phyloP scores from a whole-genome alignment of 2,329 filamentous ascomycete species.

The Cyanodermella asteris region DNA sequence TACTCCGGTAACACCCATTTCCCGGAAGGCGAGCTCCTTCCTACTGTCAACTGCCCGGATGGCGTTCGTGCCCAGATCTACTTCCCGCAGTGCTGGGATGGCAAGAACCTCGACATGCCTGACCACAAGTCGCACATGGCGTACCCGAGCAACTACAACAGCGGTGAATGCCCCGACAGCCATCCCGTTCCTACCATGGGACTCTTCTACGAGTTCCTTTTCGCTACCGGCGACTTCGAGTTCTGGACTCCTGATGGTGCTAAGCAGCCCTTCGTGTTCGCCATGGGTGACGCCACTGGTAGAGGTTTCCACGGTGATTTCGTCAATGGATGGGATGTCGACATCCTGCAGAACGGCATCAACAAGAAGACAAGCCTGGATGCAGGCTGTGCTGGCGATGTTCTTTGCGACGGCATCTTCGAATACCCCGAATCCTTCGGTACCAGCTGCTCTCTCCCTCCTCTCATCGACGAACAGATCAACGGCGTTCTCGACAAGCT shows the following conservation, averaged over 20 bases:
- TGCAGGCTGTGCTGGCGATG: too few relatives aligned
- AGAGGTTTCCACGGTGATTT: slow-evolving; percentile 39
- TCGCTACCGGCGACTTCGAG: slow-evolving; percentile 13
- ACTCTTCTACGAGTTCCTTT: slow-evolving; percentile 8
- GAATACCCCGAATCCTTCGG: too few relatives aligned
- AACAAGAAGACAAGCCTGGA: too few relatives aligned
- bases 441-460: too few relatives aligned
- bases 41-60: neutral
- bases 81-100: slow-evolving; percentile 8
- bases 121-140: slow-evolving; percentile 7
- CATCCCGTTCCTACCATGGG: slow-evolving; percentile 16
- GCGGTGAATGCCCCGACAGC: slow-evolving; percentile 16
- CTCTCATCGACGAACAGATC: too few relatives aligned
- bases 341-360: too few relatives aligned
- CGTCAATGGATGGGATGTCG: slow-evolving; percentile 16
- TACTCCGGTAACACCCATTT: slow-evolving; percentile 20
- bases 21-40: slow-evolving; percentile 6
- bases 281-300: slow-evolving; percentile 16
- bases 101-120: slow-evolving; percentile 5
- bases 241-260: slow-evolving; percentile 31
- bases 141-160: slow-evolving; percentile 9
- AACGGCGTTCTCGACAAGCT: slow-evolving; percentile 23
- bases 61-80: slow-evolving; percentile 4
- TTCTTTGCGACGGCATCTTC: too few relatives aligned
- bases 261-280: slow-evolving; percentile 8